phyloP scores from a whole-genome alignment of 768 basidiomycete species.

The Mycena venus region DNA sequence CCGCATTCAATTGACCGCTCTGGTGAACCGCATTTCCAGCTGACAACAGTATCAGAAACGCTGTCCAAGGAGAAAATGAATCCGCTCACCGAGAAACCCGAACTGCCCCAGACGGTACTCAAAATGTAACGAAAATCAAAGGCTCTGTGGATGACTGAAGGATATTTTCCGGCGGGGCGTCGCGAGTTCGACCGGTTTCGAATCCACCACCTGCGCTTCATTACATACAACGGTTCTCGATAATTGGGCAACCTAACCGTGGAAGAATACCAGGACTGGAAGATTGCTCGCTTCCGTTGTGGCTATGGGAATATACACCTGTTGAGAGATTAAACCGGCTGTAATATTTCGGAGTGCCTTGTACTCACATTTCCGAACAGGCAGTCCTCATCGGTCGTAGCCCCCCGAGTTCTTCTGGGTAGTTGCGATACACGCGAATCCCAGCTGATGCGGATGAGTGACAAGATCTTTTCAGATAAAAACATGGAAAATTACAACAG shows the following conservation, averaged over 20 bases:
- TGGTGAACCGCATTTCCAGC: slow-evolving; percentile 49
- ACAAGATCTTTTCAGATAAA: background rate
- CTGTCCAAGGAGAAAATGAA: background rate
- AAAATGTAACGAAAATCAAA: slow-evolving; percentile 56
- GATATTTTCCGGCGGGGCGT: slow-evolving; percentile 47
- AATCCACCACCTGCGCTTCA: slow-evolving; percentile 54
- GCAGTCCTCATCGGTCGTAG: slow-evolving; percentile 56
- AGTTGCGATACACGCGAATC: slow-evolving; percentile 49
- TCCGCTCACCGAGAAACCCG: slow-evolving; percentile 52
- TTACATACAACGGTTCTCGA: background rate
- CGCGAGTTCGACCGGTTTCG: slow-evolving; percentile 51
- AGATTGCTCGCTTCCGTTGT: slow-evolving; percentile 23
- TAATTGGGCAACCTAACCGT: slow-evolving; percentile 43
- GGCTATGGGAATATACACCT: slow-evolving; percentile 35
- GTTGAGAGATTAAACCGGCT: background rate
- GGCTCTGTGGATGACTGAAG: slow-evolving; percentile 46
- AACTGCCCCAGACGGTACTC: slow-evolving; percentile 58
- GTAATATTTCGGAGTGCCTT: background rate
- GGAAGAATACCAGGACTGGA: slow-evolving; percentile 57
- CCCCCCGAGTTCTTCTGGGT: slow-evolving; percentile 42
- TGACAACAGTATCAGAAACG: slow-evolving; percentile 22
- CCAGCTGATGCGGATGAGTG: slow-evolving; percentile 44
- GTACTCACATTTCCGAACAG: slow-evolving; percentile 56
- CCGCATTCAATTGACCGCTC: slow-evolving; percentile 53
- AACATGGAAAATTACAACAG: slow-evolving; percentile 38